Evolutionary conservation across 2,329 filamentous ascomycete species (phyloP), one percentile per base, ranked within the genome.

Genomic region (Aureobasidium sp.): DNA sequence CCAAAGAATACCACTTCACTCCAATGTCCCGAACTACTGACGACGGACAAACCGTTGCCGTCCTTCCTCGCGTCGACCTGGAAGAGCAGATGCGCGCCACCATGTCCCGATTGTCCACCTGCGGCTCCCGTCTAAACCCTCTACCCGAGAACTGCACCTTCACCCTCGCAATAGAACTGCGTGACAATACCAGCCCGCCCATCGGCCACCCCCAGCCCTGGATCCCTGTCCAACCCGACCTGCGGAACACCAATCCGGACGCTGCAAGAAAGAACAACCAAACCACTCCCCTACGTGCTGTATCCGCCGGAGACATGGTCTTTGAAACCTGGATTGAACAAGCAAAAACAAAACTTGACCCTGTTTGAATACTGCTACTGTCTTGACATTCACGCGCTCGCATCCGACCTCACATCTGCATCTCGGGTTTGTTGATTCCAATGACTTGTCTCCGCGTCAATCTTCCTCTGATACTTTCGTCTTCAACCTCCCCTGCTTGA

Each of bases 131-230:
- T 53, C 73, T 88, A 57, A 70, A 67, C 0, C 68, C 75, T 0
- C 64, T 90, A 19, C 85, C 86, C 0, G 68, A 74, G 1, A 78
- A 78, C 1, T 89, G 85, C 66, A 86, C 84, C 0, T 91, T 87
- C 66, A 88, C 85, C 0, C 67, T 91, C n/a, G 84, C 83, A 0
- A 77, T 91, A 35, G 87, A 91, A 67, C 66, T 90, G 58, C 79
- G 79, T 34, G 79, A 85, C 19, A 75, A 82, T 35, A 75, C 74
- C 0, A 74, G 71, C 25, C 68, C 74, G 25, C 74, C 74, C 1
- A 60, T 74, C 25, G 66, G 65, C 34, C 71, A 83, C 59, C 71
- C 73, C 58, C 77, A 81, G 62, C 71, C 74, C 6, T 84, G 81
- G 81, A 76, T 84, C 53, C 79, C 80, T 10, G 77, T 77, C 37